A percentile compares a stretch with the other conserved stretches of the same genome.
Conservation (phyloP, 2,329 filamentous ascomycete species). For the Fusarium vanettenii region DNA sequence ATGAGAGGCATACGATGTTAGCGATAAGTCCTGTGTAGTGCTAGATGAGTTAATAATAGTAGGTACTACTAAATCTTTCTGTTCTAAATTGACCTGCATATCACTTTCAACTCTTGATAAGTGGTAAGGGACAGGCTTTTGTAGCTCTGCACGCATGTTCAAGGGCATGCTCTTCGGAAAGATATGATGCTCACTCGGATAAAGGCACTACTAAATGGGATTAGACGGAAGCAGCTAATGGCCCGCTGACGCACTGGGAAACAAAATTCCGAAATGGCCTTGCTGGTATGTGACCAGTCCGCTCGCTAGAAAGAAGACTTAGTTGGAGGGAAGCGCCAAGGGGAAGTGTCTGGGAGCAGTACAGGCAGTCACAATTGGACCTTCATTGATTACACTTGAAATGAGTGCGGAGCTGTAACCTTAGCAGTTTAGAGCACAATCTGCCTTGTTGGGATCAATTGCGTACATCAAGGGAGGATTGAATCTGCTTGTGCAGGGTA, state of each 20-base stretch:
- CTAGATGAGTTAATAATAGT: background rate
- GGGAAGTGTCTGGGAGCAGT: background rate
- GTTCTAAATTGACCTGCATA: no score
- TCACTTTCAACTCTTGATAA: background rate
- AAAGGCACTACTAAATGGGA: background rate
- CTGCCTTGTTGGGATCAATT: background rate
- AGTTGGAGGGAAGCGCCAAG: background rate
- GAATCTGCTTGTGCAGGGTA: no score
- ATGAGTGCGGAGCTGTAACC: background rate
- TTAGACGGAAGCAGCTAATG: background rate
- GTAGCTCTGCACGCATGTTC: background rate
- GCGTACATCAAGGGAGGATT: background rate
- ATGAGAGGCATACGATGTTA: background rate
- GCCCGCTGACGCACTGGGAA: background rate
- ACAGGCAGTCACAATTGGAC: no score
- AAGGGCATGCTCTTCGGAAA: background rate
- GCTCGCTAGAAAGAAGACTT: background rate
- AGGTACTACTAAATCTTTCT: background rate
- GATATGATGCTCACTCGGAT: background rate
- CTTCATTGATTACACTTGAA: background rate
- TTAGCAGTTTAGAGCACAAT: background rate
- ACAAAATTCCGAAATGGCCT: background rate
- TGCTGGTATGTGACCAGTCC: background rate
- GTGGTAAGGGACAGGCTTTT: background rate
- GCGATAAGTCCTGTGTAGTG: background rate